These are phyloP conservation scores for Auricularia sp. DNA, from an alignment of 768 basidiomycete species.

Conservation along the genomic window DNA sequence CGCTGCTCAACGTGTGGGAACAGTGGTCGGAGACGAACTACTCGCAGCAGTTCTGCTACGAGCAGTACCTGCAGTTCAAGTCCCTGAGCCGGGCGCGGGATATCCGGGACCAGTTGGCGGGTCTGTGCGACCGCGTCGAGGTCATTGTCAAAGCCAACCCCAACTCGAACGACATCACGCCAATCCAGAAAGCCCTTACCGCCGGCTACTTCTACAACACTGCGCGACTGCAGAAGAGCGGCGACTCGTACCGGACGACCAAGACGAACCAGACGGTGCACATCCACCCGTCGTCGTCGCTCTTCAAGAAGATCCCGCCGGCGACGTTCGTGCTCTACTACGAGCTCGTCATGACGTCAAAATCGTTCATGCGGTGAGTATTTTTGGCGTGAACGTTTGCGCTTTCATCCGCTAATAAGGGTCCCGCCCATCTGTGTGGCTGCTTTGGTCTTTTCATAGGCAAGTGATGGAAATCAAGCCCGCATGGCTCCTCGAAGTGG, in stretches of 20 bases:
- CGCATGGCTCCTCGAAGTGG: constrained; percentile 88
- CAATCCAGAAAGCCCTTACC: constrained; percentile 91
- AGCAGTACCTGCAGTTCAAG: constrained; percentile 93
- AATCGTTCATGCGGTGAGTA: constrained; percentile 81
- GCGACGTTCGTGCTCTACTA: constrained; percentile 87
- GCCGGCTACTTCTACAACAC: constrained; percentile 96
- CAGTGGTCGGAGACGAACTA: constrained; percentile 98
- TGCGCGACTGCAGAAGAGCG: constrained; percentile 87
- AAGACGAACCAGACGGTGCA: constrained; percentile 95
- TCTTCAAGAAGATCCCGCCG: constrained; percentile 94
- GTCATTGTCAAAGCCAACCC: constrained; percentile 80
- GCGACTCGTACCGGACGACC: constrained; percentile 92
- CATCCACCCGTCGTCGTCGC: constrained; percentile 88
- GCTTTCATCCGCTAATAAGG: neutral
- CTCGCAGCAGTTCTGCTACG: constrained; percentile 93
- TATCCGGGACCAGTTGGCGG: constrained; percentile 91
- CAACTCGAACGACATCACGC: constrained; percentile 85
- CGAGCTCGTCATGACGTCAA: constrained; percentile 93
- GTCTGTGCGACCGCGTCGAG: constrained; percentile 93
- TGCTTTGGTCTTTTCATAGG: constrained; percentile 24
- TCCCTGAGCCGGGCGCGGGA: constrained; percentile 88
- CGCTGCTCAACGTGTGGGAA: constrained; percentile 94
- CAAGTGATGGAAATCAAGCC: constrained; percentile 99
- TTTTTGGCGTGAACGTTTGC: neutral
- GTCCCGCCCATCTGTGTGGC: neutral